These are phyloP conservation scores for Fragilaria radians DNA, from an alignment of 108 stramenopile species.

Conservation along the genomic window DNA sequence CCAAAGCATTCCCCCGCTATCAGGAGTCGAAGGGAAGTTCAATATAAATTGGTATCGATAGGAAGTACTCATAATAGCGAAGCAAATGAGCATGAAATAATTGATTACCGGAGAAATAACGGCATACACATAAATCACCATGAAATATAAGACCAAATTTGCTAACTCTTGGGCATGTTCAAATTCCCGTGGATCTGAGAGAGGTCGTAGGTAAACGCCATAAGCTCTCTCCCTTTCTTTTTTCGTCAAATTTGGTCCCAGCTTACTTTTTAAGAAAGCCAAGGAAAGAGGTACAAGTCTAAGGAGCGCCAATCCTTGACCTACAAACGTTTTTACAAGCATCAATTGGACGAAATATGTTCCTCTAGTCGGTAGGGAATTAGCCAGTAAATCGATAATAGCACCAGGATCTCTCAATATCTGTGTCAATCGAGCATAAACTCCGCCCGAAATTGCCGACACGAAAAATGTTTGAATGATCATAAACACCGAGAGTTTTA, in stretches of 20 bases:
- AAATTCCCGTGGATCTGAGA: conserved; percentile 35
- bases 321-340: conserved; percentile 29
- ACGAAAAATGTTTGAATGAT: conserved; percentile 68
- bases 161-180: conserved; percentile 24
- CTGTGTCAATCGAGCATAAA: conserved; percentile 24
- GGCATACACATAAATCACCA: conserved; percentile 48
- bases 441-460: conserved; percentile 43
- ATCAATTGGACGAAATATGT: conserved; percentile 22
- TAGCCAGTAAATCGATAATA: conserved; percentile 37
- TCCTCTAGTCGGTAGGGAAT: conserved; percentile 39
- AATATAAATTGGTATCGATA: conserved; percentile 36
- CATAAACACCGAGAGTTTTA: conserved; percentile 3
- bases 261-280: conserved; percentile 20
- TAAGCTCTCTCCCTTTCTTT: conserved; percentile 40
- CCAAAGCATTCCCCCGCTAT: conserved; percentile 51
- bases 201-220: conserved; percentile 15
- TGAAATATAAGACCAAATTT: conserved; percentile 27
- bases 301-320: conserved; percentile 27
- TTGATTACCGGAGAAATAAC: conserved; percentile 40
- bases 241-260: conserved; percentile 42
- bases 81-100: conserved; percentile 31
- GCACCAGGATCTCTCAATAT: conserved; percentile 23
- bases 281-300: conserved; percentile 21
- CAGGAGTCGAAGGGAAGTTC: conserved; percentile 27
- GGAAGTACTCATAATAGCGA: conserved; percentile 5